phyloP scores from a whole-genome alignment of 352 stramenopile genomes.

The Phytophthora pluvialis region DNA sequence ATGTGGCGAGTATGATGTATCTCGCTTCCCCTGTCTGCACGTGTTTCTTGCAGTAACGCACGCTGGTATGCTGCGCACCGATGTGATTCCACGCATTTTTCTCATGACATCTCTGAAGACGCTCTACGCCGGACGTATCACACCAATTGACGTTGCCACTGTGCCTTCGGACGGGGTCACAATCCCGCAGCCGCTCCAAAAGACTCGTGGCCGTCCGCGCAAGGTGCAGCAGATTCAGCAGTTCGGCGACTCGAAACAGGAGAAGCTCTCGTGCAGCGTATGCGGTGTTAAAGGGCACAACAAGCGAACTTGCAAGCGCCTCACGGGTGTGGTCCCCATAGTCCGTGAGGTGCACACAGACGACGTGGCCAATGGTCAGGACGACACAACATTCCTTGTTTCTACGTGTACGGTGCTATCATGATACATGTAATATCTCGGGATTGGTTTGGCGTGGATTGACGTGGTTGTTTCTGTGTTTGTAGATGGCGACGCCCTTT shows the following conservation, averaged over 20 bases:
- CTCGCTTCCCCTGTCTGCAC: slow-evolving; percentile 79
- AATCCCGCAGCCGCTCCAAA: slow-evolving; percentile 57
- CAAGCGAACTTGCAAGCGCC: slow-evolving; percentile 82
- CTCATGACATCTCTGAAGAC: slow-evolving; percentile 81
- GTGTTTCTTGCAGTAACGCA: slow-evolving; percentile 76
- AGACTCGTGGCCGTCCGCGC: slow-evolving; percentile 65
- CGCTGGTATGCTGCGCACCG: slow-evolving; percentile 64
- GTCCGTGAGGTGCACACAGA: slow-evolving; percentile 23
- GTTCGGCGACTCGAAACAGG: slow-evolving; percentile 68
- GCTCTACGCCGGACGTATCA: slow-evolving; percentile 74
- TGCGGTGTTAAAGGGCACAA: slow-evolving; percentile 87
- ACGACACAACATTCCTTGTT: slow-evolving; percentile 38
- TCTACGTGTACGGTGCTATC: slow-evolving; percentile 36
- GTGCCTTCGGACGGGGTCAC: slow-evolving; percentile 68
- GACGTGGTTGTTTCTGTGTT: slow-evolving; percentile 1
- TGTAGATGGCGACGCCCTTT: slow-evolving; percentile 42
- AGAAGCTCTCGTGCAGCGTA: slow-evolving; percentile 80
- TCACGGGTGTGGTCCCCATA: slow-evolving; percentile 18
- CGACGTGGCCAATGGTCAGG: slow-evolving; percentile 31
- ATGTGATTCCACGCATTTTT: slow-evolving; percentile 84
- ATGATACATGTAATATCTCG: not conserved
- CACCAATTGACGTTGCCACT: slow-evolving; percentile 80
- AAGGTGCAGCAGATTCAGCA: slow-evolving; percentile 87
- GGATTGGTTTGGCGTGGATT: slow-evolving; percentile 1
- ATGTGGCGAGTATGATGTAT: slow-evolving; percentile 78